Evolutionary conservation across 2,329 filamentous ascomycete genomes (phyloP), one percentile per base, ranked within the genome.

Genomic region (Macrophomina tecta): DNA sequence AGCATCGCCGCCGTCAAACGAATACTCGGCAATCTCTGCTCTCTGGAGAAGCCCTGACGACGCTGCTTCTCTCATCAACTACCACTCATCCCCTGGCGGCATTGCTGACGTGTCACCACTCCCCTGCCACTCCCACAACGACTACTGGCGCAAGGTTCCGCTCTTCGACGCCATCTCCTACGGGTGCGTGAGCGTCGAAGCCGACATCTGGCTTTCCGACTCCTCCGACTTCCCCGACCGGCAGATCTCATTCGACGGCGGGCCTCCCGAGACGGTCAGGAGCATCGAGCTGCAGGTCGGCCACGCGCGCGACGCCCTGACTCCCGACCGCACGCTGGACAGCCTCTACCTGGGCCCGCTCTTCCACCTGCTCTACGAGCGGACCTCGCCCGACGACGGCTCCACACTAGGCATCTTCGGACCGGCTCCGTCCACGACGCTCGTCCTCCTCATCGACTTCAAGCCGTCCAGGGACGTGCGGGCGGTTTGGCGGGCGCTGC

Each of bases 141-240:
- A 65, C 51, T 65, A 56, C 63, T 56, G 49, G 63, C 63, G 28
- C 2, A 51, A 52, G 16, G 73, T 81, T 0, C 80, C 80, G 4
- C 71, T 82, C 28, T 80, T 78, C 62, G 69, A 73, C 23, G 80
- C 80, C 2, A 70, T 82, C 0, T 74, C 74, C 4, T 75, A 75
- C n/a, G 81, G 81, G 32, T 80, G 77, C 66, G 63, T 70, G 1
- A 69, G 75, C 55, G 62, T 77, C 9, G 75, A 78, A 66, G 76
- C 76, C 23, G 76, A 77, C n/a, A 68, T 78, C 11, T 77, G 73
- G 72, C 56, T 61, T 34, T 23, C 42, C 11, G 9, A 9, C 5
- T 5, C 42, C 9, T 45, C 42, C 5, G 42, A n/a, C 9, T 5
- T 2, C 16, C 30, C 16, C 23, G 72, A 4, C 23, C 23, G 23